Base-by-base conservation (phyloP, 78 protist genomes). In the Paratrimastix pyriformis region DNA sequence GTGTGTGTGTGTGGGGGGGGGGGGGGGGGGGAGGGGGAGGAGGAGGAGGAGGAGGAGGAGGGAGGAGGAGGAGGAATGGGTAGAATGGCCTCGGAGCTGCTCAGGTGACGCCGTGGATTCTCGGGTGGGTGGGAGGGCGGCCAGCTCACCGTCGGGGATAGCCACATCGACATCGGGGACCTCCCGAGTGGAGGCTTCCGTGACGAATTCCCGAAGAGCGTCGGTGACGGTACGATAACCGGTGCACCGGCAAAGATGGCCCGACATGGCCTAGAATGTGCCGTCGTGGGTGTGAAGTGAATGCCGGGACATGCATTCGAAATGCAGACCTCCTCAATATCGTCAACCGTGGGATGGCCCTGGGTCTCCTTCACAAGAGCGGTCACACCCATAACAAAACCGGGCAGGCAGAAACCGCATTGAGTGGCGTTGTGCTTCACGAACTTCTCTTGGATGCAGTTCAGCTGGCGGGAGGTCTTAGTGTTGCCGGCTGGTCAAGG, bases 341-440 rank as follows among this genome's bases (percentile, higher is more conserved):
- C 80, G 5, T 13, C 59, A 54, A 45, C 40, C 4, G 9, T 60
- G 7, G 59, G 80, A 35, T 9, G 72, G 6, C 69, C 33, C 3
- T 8, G 38, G 26, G 5, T 39, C 11, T 48, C 44, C 68, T 33
- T 11, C 54, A 85, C 72, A 6, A 78, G 66, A 0, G 88, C 5
- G 76, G 65, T 82, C 82, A 78, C 66, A 24, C 69, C 48, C 88
- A 82, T 86, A 52, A 82, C 82, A 18, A 85, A 74, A 48, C 98
- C 98, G 2, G 96, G 93, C 38, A 92, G 80, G 72, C 98, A 94
- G 66, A 86, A 91, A 43, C 98, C 98, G 45, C 98, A 94, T 78
- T 94, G 98, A 46, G 88, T 60, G 37, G 93, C 95, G 55, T 80
- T 32, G 54, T 21, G 29, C 37, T 79, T 72, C 2, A 86, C 86